Base-by-base conservation (phyloP, 495 filamentous ascomycete genomes). In the Schizothecium vesticola region DNA sequence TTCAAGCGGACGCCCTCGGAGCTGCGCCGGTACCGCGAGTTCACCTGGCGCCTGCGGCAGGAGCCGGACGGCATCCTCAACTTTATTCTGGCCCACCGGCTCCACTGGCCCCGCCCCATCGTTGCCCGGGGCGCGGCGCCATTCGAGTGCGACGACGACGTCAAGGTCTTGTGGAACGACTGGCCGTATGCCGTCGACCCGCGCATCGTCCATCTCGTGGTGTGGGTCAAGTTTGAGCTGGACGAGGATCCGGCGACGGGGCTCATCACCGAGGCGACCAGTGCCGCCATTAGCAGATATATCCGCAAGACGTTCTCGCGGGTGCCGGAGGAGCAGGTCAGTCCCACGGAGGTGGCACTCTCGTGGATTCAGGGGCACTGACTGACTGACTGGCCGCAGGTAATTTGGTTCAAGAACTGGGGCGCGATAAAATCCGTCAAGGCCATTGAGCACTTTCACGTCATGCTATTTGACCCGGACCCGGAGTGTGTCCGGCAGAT, bases 391-490 rank as follows among this genome's bases (percentile, higher is more conserved):
- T 57, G 11, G 3, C 24, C 22, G 66, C 67, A 91, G 88, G 87
- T 93, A 43, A 84, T 91, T 58, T 97, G 92, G 92, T 96, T 96
- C 81, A 93, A 90, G 82, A 96, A 96, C 73, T 96, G 92, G 92
- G 84, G 80, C 63, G 85, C 84, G 3, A 79, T 97, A 68, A 96
- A 96, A 78, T 90, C 87, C 3, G 86, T 97, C 13, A 86, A 92
- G 69, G 86, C 90, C n/a, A 86, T 96, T n/a, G 93, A 97, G 82
- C 93, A 97, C 74, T 95, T 97, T 78, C 93, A 97, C 77, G 90
- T 97, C 74, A 93, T 97, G 91, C 80, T 97, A 58, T 89, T 86
- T 77, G 83, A 91, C 61, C 89, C 92, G 5, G 88, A 92, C 74
- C 80, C 81, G 59, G 84, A 79, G 36, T 92, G 94, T 68, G 73